These are phyloP conservation scores for Geum urbanum DNA, from an alignment of 306 rosid species.

Conservation along the genomic window DNA sequence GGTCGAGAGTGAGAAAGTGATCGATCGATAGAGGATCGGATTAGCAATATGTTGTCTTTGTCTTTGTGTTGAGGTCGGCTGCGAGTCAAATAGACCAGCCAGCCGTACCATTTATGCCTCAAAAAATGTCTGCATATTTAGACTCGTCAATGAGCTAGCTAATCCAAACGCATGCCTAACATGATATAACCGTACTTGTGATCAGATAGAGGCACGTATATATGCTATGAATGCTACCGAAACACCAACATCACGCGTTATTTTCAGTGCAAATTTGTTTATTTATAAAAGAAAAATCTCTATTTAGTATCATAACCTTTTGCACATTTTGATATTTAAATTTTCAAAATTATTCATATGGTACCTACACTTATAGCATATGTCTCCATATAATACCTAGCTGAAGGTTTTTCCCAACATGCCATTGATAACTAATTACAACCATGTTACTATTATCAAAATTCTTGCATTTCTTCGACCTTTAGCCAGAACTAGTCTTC, in stretches of 20 bases:
- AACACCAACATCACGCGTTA: not conserved
- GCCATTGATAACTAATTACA: too few species aligned
- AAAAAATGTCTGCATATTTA: slow-evolving; percentile 16
- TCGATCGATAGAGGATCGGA: not conserved
- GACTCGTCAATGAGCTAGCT: slow-evolving; percentile 26
- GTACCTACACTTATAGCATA: too few species aligned
- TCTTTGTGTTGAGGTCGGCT: slow-evolving; percentile 26
- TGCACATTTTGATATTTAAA: too few species aligned
- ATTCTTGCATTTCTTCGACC: too few species aligned
- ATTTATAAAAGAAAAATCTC: too few species aligned
- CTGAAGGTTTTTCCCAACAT: too few species aligned
- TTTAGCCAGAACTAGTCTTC: too few species aligned
- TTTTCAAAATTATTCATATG: too few species aligned
- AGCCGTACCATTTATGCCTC: slow-evolving; percentile 12
- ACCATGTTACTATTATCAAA: too few species aligned
- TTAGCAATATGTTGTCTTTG: slow-evolving; percentile 2
- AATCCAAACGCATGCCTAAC: slow-evolving; percentile 11
- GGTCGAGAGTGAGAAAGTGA: slow-evolving; percentile 55
- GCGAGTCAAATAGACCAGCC: slow-evolving; percentile 27
- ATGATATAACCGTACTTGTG: not conserved
- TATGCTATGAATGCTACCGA: not conserved
- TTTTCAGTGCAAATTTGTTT: too few species aligned
- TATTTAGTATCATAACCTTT: too few species aligned
- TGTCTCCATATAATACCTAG: too few species aligned
- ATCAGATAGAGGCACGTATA: not conserved